Evolutionary conservation across 371 early-diverging fungal genomes (phyloP), one percentile per base, ranked within the genome.

Genomic region (Sporodiniella umbellata): DNA sequence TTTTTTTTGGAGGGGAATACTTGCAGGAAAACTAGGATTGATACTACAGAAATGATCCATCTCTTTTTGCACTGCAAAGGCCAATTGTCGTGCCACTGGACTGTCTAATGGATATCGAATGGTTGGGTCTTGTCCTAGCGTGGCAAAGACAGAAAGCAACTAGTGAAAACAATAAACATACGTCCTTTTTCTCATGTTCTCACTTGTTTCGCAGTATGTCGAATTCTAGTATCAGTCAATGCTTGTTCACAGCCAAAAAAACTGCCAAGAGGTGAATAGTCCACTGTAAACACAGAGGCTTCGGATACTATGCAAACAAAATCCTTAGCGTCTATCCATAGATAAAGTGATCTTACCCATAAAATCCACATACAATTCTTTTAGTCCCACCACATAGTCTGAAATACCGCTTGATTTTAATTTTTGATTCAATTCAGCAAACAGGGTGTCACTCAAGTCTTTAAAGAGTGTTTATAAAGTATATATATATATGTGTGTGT

Each of bases 61-160:
- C 56, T 91, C 89, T 5, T 73, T 65, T 51, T 91, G 92, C n/a
- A 88, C 66, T 22, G 79, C 59, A 50, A 75, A 79, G 1, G 89
- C 90, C 44, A 89, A 62, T 48, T 78, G 75, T 15, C 45, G 46
- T 10, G 75, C 48, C 65, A 76, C 51, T 60, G 63, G 33, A 59
- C 68, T 51, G 83, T 83, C 52, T 21, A 69, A 72, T 58, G 86
- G 87, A 58, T 87, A 96, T 28, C 95, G 80, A 51, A 98, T 92
- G 38, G 90, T 81, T 0, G 98, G 98, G 53, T 78, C 80, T 45
- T 93, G 92, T 24, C 88, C 90, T 25, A 96, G 69, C 4, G 89
- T 81, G 0, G 80, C 83, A 65, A 88, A 88, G 11, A 91, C 81
- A 10, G 86, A 86, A 21, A 84, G 71, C 24, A 90, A 59, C 80